Percentiles rank a stretch among this genome's conserved stretches.
phyloP scores from a whole-genome alignment of 805 yeast genomes.

The Candida maris region DNA sequence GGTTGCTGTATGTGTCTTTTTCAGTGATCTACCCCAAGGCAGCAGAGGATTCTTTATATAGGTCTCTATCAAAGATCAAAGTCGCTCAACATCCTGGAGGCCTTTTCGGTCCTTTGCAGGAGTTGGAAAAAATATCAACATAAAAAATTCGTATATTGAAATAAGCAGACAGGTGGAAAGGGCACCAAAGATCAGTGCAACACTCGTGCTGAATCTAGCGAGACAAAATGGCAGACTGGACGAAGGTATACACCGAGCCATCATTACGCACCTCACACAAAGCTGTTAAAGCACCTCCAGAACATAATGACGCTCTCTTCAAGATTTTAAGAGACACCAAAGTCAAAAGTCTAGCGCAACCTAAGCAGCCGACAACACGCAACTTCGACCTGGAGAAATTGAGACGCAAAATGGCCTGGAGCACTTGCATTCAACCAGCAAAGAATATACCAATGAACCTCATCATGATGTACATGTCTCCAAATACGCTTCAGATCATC shows the following conservation, averaged over 20 bases:
- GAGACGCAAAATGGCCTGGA: conserved; percentile 75
- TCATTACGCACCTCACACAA: neutral
- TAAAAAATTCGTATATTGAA: no score
- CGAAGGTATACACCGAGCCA: neutral
- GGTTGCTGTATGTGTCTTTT: no score
- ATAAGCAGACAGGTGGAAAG: no score
- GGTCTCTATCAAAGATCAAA: no score
- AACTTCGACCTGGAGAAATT: conserved; percentile 33
- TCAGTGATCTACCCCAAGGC: no score
- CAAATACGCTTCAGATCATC: conserved; percentile 82
- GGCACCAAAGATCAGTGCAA: no score
- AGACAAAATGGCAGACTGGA: conserved; percentile 10
- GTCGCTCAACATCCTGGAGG: no score
- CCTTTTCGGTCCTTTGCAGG: no score
- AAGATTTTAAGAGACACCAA: conserved; percentile 15
- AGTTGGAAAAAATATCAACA: no score
- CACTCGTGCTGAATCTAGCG: no score
- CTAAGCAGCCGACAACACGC: conserved; percentile 2
- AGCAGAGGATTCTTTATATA: no score
- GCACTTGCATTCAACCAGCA: conserved; percentile 75
- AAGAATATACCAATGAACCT: conserved; percentile 85
- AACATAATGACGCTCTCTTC: conserved; percentile 16
- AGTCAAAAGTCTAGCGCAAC: conserved; percentile 1
- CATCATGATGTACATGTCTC: conserved; percentile 89
- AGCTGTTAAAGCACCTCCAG: conserved; percentile 18